These are phyloP conservation scores for Nepenthes mirabilis DNA, from an alignment of 148 eudicot genomes.

Conservation along the genomic window DNA sequence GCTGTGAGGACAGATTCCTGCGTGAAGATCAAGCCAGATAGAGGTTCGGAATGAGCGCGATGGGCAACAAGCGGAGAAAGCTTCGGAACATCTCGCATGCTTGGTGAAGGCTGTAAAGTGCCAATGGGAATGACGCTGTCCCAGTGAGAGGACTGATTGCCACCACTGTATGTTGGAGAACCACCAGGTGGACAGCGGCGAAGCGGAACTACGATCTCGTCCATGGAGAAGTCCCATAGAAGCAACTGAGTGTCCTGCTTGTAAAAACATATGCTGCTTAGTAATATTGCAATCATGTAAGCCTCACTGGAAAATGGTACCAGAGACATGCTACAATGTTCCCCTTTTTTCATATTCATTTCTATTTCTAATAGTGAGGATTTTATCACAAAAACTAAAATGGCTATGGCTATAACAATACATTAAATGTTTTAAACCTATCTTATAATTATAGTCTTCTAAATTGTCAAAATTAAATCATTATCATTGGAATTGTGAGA, in stretches of 20 bases:
- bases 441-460: too few relatives aligned
- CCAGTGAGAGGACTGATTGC: slow-evolving; percentile 29
- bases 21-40: slow-evolving; percentile 25
- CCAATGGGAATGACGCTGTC: slow-evolving; percentile 22
- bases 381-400: too few relatives aligned
- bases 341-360: too few relatives aligned
- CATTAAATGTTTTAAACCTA: too few relatives aligned
- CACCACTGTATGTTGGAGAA: slow-evolving; percentile 26
- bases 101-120: slow-evolving; percentile 33
- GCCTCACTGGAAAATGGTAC: neutral
- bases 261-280: neutral
- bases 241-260: slow-evolving; percentile 29
- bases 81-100: slow-evolving; percentile 31
- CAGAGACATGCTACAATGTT: too few relatives aligned
- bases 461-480: too few relatives aligned
- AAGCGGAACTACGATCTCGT: slow-evolving; percentile 30
- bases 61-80: slow-evolving; percentile 30
- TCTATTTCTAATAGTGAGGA: too few relatives aligned
- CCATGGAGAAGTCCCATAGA: slow-evolving; percentile 29
- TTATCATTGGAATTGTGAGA: too few relatives aligned
- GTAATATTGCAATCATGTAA: neutral
- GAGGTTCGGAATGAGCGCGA: slow-evolving; percentile 24
- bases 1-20: slow-evolving; percentile 24
- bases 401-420: too few relatives aligned
- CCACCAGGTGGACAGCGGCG: slow-evolving; percentile 29